A percentile compares a stretch with the other conserved stretches of the same genome.
Conservation (phyloP, 257 asterid genomes). For the Petunia secreta region DNA sequence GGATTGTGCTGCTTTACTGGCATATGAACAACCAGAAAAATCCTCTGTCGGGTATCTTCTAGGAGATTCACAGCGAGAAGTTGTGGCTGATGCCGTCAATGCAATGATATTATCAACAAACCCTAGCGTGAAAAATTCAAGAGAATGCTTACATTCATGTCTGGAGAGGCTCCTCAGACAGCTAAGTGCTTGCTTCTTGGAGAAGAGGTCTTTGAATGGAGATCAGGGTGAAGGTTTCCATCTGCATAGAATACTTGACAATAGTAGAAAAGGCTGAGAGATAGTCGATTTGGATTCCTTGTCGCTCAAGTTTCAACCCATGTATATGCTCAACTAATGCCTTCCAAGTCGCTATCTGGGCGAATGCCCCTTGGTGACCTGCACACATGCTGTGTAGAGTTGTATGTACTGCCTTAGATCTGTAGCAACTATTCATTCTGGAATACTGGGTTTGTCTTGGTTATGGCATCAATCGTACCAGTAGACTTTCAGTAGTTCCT, state of each 20-base stretch:
- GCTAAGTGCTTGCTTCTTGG: slow-evolving; percentile 73
- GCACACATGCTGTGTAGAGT: slow-evolving; percentile 19
- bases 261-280: slow-evolving; percentile 45
- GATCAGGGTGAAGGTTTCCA: slow-evolving; percentile 87
- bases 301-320: background rate
- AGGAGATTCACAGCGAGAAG: slow-evolving; percentile 75
- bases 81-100: slow-evolving; percentile 92
- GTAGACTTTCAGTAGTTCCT: slow-evolving; percentile 2
- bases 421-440: slow-evolving; percentile 12
- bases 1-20: slow-evolving; percentile 96
- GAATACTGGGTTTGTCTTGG: background rate
- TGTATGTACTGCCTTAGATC: slow-evolving; percentile 2
- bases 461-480: background rate
- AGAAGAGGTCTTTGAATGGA: slow-evolving; percentile 71
- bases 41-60: slow-evolving; percentile 87
- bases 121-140: slow-evolving; percentile 53
- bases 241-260: slow-evolving; percentile 61
- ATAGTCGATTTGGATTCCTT: background rate
- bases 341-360: slow-evolving; percentile 11
- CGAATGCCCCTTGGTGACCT: slow-evolving; percentile 19
- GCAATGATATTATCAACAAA: slow-evolving; percentile 68
- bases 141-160: slow-evolving; percentile 61
- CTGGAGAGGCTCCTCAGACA: slow-evolving; percentile 86
- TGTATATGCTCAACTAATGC: slow-evolving; percentile 33
- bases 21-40: slow-evolving; percentile 71